A percentile compares a stretch with the other conserved stretches of the same genome.
phyloP scores from a whole-genome alignment of 192 early-diverging fungal species.

The Podila epigama region DNA sequence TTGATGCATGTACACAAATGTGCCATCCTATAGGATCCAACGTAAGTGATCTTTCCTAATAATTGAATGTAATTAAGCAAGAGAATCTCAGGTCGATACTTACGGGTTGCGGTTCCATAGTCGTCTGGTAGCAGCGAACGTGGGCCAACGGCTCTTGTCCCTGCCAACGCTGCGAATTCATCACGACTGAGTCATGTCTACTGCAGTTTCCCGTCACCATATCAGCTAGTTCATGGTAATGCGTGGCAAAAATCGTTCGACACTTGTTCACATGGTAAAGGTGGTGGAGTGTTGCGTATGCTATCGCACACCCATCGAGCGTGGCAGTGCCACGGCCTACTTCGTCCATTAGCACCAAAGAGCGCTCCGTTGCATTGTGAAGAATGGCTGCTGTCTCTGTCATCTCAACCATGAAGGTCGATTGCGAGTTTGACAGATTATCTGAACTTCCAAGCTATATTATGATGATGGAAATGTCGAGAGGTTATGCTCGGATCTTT shows the following conservation, averaged over 20 bases:
- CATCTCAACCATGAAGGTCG: conserved; percentile 66
- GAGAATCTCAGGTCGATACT: neutral
- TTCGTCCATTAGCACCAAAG: conserved; percentile 63
- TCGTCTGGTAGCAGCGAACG: conserved; percentile 44
- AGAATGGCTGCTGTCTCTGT: conserved; percentile 55
- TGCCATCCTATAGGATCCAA: conserved; percentile 14
- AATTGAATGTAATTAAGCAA: neutral
- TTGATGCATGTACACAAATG: conserved; percentile 68
- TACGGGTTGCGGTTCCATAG: conserved; percentile 46
- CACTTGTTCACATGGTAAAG: conserved; percentile 64
- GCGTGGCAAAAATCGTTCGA: conserved; percentile 78
- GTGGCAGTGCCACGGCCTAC: conserved; percentile 65
- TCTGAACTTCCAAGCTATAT: conserved; percentile 60
- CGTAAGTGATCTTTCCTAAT: neutral
- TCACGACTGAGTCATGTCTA: neutral
- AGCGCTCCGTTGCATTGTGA: conserved; percentile 49
- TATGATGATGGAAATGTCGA: no score
- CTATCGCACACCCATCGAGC: conserved; percentile 73
- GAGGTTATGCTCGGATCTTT: no score
- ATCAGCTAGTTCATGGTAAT: conserved; percentile 76
- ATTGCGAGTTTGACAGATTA: conserved; percentile 57
- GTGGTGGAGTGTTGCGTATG: conserved; percentile 70
- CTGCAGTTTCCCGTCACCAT: conserved; percentile 37
- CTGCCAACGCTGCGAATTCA: no score
- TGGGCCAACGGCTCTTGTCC: conserved; percentile 9